phyloP scores from a whole-genome alignment of 2,329 filamentous ascomycete species.

The Aureobasidium sp. region DNA sequence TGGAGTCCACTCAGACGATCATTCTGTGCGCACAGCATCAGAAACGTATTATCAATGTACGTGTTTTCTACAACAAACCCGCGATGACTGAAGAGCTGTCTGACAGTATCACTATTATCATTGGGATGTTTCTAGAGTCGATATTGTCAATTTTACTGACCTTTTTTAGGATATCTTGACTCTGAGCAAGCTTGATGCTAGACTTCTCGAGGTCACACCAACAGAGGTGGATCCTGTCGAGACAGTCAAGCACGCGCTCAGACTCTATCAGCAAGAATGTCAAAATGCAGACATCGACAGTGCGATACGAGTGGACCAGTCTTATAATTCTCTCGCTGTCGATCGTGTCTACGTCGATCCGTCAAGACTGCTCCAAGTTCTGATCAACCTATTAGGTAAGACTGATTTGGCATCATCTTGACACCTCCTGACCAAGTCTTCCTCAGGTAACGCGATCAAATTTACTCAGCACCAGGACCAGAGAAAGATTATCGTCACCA shows the following conservation, averaged over 20 bases:
- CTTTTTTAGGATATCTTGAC: constrained; percentile 34
- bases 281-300: constrained; percentile 57
- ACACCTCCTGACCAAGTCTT: constrained; percentile 15
- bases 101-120: background rate
- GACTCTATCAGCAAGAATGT: constrained; percentile 66
- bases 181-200: constrained; percentile 30
- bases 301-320: constrained; percentile 51
- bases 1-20: constrained; percentile 24
- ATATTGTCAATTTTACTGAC: constrained; percentile 34
- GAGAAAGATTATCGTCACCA: constrained; percentile 32
- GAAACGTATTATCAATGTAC: constrained; percentile 10
- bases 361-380: constrained; percentile 24
- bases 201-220: constrained; percentile 50
- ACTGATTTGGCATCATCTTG: background rate
- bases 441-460: constrained; percentile 37
- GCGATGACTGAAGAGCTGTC: background rate
- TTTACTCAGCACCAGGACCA: constrained; percentile 34
- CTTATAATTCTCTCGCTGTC: constrained; percentile 43
- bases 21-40: constrained; percentile 26
- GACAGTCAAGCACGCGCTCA: constrained; percentile 57
- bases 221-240: constrained; percentile 56
- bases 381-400: constrained; percentile 27
- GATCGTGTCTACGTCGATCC: constrained; percentile 26
- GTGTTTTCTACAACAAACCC: background rate
- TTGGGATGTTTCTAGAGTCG: background rate